Evolutionary conservation across 2,329 filamentous ascomycete genomes (phyloP), one percentile per base, ranked within the genome.

Genomic region (Pseudocercospora fuligena): DNA sequence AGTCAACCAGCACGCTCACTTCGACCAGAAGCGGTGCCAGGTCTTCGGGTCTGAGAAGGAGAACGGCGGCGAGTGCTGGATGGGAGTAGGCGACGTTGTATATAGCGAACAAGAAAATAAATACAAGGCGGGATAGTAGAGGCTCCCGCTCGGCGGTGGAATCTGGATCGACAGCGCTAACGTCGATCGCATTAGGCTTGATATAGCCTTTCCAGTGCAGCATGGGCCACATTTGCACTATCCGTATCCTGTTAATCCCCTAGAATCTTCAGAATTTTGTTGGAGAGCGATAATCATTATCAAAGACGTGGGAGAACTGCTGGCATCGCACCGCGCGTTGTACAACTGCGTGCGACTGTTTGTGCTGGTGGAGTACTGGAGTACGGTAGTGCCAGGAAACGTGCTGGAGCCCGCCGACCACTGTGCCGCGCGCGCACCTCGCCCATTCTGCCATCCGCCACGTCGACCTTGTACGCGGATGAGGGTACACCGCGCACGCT

Each of bases 381-480:
- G 36, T 14, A 40, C 36, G 36, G 36, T 40, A 40, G 36, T 40
- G 36, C 14, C 36, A 40, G 36, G 36, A 40, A 40, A 40, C 36
- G 36, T 40, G 36, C 36, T 36, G 33, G 33, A 36, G 33, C 33
- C 25, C 51, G 8, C 21, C 27, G 16, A 27, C 23, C 51, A 56
- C 51, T 23, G 19, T 19, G 21, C 21, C 21, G 11, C 25, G 25
- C 51, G 16, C 11, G 16, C 51, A 14, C 27, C 27, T 33, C 51
- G 23, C 12, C 51, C 25, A 56, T 31, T 23, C 27, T 29, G 23
- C 51, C 25, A 19, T 19, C 51, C 51, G 16, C 27, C 11, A 31
- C 31, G 31, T 25, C 56, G 56, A 21, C 56, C 11, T 58, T 19
- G 31, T 6, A 58, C 56, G 56, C 56, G 56, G 7, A 58, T 58